A percentile compares a stretch with the other conserved stretches of the same genome.
Evolutionary conservation across 202 grass and related monocot species (phyloP).

Genomic region (Schoenoplectus tabernaemontani): DNA sequence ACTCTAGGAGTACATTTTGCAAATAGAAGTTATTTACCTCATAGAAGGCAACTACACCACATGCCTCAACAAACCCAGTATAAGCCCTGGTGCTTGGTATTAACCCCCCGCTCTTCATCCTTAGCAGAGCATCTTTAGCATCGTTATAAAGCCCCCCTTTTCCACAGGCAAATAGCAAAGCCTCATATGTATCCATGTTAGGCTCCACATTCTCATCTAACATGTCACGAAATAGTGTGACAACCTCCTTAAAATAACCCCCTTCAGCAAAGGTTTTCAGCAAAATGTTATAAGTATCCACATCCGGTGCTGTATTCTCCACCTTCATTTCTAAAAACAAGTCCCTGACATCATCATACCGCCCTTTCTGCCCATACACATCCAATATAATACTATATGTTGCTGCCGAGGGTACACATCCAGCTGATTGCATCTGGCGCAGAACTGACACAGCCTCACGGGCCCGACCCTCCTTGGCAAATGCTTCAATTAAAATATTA

Average conservation of each 20-base stretch:
- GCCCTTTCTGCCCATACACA: constrained; percentile 60
- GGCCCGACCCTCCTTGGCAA: constrained; percentile 42
- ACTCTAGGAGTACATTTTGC: background rate
- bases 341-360: constrained; percentile 77
- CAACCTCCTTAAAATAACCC: constrained; percentile 89
- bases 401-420: constrained; percentile 51
- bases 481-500: constrained; percentile 75
- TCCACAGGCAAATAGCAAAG: constrained; percentile 70
- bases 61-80: constrained; percentile 78
- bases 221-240: constrained; percentile 82
- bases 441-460: constrained; percentile 59
- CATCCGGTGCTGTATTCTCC: constrained; percentile 48
- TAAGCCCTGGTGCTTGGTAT: constrained; percentile 79
- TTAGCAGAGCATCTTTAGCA: constrained; percentile 66
- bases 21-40: constrained; percentile 43
- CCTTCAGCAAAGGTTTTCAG: constrained; percentile 68
- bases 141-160: constrained; percentile 83
- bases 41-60: constrained; percentile 69
- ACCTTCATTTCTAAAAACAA: constrained; percentile 91
- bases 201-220: constrained; percentile 56
- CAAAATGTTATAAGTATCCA: constrained; percentile 84
- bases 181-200: constrained; percentile 83
- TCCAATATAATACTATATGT: constrained; percentile 80
- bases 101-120: constrained; percentile 58
- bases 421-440: constrained; percentile 84